Percentiles rank a stretch among this genome's conserved stretches.
phyloP scores from a whole-genome alignment of 1,139 yeast genomes.

The Geotrichum bryndzae region DNA sequence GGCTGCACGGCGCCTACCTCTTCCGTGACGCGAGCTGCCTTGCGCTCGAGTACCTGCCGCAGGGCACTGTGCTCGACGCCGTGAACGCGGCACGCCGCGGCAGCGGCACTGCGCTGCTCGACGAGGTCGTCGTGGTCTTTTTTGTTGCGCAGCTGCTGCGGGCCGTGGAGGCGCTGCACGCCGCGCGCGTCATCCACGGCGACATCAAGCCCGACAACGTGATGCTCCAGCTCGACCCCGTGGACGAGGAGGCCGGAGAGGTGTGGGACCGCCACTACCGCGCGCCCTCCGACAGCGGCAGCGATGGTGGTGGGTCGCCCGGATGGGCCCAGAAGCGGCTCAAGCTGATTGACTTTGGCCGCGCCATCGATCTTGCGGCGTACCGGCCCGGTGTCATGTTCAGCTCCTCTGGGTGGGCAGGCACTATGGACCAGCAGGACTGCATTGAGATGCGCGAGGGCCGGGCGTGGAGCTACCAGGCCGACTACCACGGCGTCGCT shows the following conservation, averaged over 20 bases:
- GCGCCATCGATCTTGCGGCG: constrained; percentile 66
- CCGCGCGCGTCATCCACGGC: constrained; percentile 68
- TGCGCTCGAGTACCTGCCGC: constrained; percentile 59
- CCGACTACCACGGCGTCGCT: constrained; percentile 83
- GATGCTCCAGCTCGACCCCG: constrained; percentile 55
- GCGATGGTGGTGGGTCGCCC: constrained; percentile 11
- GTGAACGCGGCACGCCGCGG: constrained; percentile 39
- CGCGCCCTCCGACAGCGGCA: constrained; percentile 8
- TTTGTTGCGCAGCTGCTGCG: constrained; percentile 59
- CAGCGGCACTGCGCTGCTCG: constrained; percentile 37
- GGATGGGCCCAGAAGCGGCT: constrained; percentile 56
- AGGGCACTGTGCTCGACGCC: constrained; percentile 74
- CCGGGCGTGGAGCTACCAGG: constrained; percentile 69
- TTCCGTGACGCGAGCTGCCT: constrained; percentile 72
- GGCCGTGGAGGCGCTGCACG: constrained; percentile 58
- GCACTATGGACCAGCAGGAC: constrained; percentile 56
- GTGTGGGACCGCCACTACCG: constrained; percentile 24
- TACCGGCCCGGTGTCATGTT: constrained; percentile 49
- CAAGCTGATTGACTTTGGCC: constrained; percentile 73
- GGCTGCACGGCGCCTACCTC: constrained; percentile 48
- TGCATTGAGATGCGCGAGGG: constrained; percentile 66
- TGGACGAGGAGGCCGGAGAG: constrained; percentile 18
- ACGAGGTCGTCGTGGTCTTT: constrained; percentile 60
- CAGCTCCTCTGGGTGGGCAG: constrained; percentile 48
- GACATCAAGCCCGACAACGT: constrained; percentile 84